Conservation (phyloP, 2,329 filamentous ascomycete genomes). For the Penicillium sp. region DNA sequence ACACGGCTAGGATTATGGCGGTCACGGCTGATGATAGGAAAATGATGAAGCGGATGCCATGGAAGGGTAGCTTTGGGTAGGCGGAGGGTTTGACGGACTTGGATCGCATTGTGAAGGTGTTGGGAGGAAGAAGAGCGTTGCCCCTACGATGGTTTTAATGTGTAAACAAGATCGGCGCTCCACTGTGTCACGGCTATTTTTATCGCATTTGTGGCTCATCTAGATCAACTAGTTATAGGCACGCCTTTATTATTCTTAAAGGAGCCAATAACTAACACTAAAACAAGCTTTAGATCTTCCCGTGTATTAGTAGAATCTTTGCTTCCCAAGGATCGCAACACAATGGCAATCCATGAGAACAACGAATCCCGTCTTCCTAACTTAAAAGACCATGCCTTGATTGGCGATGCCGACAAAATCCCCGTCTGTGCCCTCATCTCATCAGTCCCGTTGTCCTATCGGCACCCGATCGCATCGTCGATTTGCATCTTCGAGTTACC, state of each 20-base stretch:
- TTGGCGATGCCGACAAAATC: constrained; percentile 23
- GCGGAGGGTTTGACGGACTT: constrained; percentile 36
- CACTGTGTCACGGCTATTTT: constrained; percentile 55
- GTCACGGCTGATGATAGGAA: constrained; percentile 54
- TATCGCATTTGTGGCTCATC: constrained; percentile 26
- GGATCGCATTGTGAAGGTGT: constrained; percentile 26
- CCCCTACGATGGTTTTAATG: constrained; percentile 7
- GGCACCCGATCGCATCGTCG: constrained; percentile 20
- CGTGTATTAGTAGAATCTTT: no score
- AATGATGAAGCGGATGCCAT: constrained; percentile 34
- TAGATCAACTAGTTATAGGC: no score
- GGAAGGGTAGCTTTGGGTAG: constrained; percentile 40
- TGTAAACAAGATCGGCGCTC: constrained; percentile 23
- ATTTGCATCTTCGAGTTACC: constrained; percentile 38
- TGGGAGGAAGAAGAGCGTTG: neutral
- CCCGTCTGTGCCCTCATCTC: constrained; percentile 31
- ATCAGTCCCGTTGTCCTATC: constrained; percentile 8
- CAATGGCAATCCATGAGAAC: neutral
- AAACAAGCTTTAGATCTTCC: no score
- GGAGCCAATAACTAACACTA: no score
- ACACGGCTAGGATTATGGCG: constrained; percentile 52
- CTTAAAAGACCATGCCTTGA: constrained; percentile 11
- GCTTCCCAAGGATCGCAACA: neutral
- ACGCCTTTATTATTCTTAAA: no score
- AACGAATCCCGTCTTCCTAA: neutral